phyloP scores from a whole-genome alignment of 2,329 filamentous ascomycete genomes.

The Camillea tinctor region DNA sequence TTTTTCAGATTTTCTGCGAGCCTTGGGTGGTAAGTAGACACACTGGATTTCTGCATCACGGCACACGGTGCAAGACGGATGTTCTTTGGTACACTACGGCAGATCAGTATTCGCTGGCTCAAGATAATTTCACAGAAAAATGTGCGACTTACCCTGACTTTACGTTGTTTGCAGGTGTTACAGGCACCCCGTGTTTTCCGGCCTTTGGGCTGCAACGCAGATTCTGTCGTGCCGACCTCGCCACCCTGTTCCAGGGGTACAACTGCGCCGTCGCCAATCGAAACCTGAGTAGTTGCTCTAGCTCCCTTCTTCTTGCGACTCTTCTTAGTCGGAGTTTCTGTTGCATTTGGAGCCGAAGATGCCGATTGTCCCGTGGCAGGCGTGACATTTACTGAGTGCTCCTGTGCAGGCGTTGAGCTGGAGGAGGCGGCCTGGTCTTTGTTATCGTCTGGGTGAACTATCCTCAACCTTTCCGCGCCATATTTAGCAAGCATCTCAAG shows the following conservation, averaged over 20 bases:
- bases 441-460: conserved; percentile 51
- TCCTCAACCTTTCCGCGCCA: conserved; percentile 55
- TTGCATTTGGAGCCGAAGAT: conserved; percentile 12
- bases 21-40: conserved; percentile 29
- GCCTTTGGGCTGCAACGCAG: conserved; percentile 21
- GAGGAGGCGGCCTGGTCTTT: conserved; percentile 24
- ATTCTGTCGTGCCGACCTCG: conserved; percentile 27
- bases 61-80: conserved; percentile 35
- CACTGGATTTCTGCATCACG: conserved; percentile 24
- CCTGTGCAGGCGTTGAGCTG: conserved; percentile 23
- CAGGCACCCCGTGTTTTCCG: conserved; percentile 35
- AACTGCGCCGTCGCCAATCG: conserved; percentile 28
- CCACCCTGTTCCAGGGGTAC: conserved; percentile 25
- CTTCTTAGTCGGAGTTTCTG: conserved; percentile 27
- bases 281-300: conserved; percentile 11
- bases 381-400: conserved; percentile 13
- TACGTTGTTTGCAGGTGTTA: conserved; percentile 32
- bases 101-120: conserved; percentile 5
- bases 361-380: conserved; percentile 10
- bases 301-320: conserved; percentile 26
- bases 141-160: conserved; percentile 25
- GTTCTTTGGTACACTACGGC: conserved; percentile 33
- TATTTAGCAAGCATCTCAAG: conserved; percentile 56
- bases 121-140: not conserved
- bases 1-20: conserved; percentile 28